Conservation (phyloP, 768 basidiomycete species). For the Pulveroboletus sp. region DNA sequence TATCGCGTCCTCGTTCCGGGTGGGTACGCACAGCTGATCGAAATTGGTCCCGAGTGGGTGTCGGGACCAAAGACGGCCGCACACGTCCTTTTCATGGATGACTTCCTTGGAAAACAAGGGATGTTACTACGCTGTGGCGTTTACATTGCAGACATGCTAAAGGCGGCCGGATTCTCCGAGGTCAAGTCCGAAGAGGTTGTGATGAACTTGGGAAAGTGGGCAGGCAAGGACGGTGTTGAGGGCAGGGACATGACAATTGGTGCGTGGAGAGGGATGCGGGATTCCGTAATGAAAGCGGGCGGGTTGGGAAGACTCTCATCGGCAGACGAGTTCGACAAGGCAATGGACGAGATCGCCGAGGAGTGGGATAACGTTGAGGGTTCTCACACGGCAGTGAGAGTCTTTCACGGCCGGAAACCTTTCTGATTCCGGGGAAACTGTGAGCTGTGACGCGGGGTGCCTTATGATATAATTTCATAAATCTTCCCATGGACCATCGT, state of each 20-base stretch:
- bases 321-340: conserved; percentile 18
- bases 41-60: conserved; percentile 18
- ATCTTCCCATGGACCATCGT: background rate
- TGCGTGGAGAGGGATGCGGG: conserved; percentile 24
- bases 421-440: background rate
- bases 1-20: conserved; percentile 31
- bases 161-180: conserved; percentile 13
- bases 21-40: conserved; percentile 33
- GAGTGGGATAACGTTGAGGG: conserved; percentile 26
- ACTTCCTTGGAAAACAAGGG: conserved; percentile 5
- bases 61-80: conserved; percentile 13
- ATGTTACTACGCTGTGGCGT: conserved; percentile 8
- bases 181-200: conserved; percentile 16
- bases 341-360: conserved; percentile 13
- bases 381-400: conserved; percentile 4
- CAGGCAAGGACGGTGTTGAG: conserved; percentile 19
- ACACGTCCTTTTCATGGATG: conserved; percentile 9
- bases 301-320: conserved; percentile 14
- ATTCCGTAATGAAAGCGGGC: conserved; percentile 17
- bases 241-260: conserved; percentile 14
- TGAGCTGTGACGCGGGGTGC: background rate
- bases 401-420: conserved; percentile 16
- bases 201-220: conserved; percentile 25
- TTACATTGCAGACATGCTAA: conserved; percentile 21
- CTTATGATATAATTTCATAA: background rate